These are phyloP conservation scores for Chrysosphaeria jannelii DNA, from an alignment of 2,329 filamentous ascomycete genomes.

Conservation along the genomic window DNA sequence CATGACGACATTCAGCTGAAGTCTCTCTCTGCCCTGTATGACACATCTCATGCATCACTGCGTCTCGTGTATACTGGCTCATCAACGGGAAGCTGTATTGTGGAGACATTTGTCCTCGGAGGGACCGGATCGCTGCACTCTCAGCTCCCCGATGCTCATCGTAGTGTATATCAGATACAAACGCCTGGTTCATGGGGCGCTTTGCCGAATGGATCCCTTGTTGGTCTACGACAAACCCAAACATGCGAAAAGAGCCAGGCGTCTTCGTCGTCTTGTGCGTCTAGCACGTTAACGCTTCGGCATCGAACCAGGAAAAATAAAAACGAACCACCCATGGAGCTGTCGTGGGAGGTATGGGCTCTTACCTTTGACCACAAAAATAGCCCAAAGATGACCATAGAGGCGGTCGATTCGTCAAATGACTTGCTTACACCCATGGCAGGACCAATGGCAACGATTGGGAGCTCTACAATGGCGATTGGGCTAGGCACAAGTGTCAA, in stretches of 20 bases:
- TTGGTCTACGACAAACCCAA: constrained; percentile 23
- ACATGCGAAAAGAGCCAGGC: neutral
- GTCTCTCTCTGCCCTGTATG: constrained; percentile 16
- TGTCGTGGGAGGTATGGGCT: too few relatives aligned
- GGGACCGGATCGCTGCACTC: constrained; percentile 12
- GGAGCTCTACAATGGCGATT: constrained; percentile 33
- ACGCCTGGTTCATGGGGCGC: constrained; percentile 36
- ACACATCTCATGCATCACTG: too few relatives aligned
- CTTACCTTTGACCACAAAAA: neutral
- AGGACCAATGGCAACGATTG: constrained; percentile 32
- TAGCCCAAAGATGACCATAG: neutral
- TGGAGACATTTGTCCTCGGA: constrained; percentile 32
- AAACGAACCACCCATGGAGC: neutral
- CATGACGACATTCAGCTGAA: neutral
- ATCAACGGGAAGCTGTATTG: constrained; percentile 27
- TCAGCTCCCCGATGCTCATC: neutral
- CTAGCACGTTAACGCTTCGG: neutral
- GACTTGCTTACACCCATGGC: constrained; percentile 23
- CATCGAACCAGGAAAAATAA: neutral
- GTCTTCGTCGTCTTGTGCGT: neutral
- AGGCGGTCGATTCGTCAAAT: constrained; percentile 8
- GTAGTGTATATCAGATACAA: constrained; percentile 14
- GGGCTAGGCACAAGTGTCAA: constrained; percentile 46
- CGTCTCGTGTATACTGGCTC: constrained; percentile 30
- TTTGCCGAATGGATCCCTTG: constrained; percentile 25